A percentile compares a stretch with the other conserved stretches of the same genome.
phyloP scores from a whole-genome alignment of 2,329 filamentous ascomycete genomes.

The Orbilia brochopaga region DNA sequence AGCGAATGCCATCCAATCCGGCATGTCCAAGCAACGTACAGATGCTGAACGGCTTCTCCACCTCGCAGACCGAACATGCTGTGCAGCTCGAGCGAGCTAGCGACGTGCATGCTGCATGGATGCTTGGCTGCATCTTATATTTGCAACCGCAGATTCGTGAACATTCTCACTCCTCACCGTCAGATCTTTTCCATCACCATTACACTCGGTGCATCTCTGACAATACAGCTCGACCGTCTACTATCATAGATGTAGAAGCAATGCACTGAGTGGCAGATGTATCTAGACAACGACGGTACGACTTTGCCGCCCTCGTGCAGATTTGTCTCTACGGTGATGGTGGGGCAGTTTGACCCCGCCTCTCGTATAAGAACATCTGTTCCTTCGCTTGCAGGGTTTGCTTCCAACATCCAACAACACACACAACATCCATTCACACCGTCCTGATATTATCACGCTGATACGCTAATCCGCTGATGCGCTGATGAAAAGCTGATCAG shows the following conservation, averaged over 20 bases:
- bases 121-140: too few relatives aligned
- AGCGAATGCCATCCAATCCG: neutral
- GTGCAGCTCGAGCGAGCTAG: neutral
- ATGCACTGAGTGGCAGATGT: too few relatives aligned
- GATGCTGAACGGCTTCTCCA: neutral
- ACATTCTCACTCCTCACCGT: too few relatives aligned
- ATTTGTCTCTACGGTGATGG: neutral
- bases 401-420: slow-evolving; percentile 3
- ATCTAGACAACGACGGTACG: neutral
- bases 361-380: neutral
- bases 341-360: neutral
- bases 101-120: neutral
- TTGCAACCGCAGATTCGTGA: too few relatives aligned
- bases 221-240: too few relatives aligned
- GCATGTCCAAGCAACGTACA: neutral
- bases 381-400: too few relatives aligned
- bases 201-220: too few relatives aligned
- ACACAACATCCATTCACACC: neutral
- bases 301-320: neutral
- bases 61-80: neutral
- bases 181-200: too few relatives aligned
- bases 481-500: too few relatives aligned
- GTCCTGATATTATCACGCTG: too few relatives aligned
- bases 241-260: too few relatives aligned
- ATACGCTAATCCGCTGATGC: too few relatives aligned